These are phyloP conservation scores for Xerocomus nothofagi DNA, from an alignment of 1,284 basidiomycete genomes.

Conservation along the genomic window DNA sequence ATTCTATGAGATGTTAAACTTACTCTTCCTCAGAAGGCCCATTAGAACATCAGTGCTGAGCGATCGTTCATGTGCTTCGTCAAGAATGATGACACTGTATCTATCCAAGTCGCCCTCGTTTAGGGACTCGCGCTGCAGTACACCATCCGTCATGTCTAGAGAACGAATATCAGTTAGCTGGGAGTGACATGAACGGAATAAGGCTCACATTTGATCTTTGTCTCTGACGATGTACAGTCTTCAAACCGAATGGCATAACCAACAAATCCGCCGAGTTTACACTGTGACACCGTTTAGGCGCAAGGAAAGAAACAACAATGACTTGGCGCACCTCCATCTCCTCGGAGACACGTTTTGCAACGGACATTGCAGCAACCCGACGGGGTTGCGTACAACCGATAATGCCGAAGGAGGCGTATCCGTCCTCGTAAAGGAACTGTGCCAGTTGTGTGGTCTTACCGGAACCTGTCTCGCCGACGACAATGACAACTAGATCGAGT, in stretches of 20 bases:
- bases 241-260: conserved; percentile 99
- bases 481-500: conserved; percentile 69
- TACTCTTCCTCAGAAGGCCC: conserved; percentile 92
- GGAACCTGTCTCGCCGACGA: conserved; percentile 95
- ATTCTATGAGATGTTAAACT: conserved; percentile 28
- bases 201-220: conserved; percentile 88
- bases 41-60: conserved; percentile 96
- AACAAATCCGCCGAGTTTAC: conserved; percentile 84
- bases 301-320: conserved; percentile 1
- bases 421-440: conserved; percentile 95
- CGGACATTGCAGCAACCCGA: conserved; percentile 98
- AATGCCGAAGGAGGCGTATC: conserved; percentile 85
- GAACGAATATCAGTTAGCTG: conserved; percentile 5
- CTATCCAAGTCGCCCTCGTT: conserved; percentile 95
- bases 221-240: conserved; percentile 90
- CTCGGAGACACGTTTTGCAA: conserved; percentile 97
- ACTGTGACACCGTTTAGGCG: conserved; percentile 42
- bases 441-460: conserved; percentile 94
- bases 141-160: conserved; percentile 96
- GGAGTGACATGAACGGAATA: neutral
- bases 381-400: conserved; percentile 97
- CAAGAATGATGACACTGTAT: conserved; percentile 94
- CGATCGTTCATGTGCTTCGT: conserved; percentile 96
- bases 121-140: conserved; percentile 90
- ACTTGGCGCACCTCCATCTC: conserved; percentile 72